Conservation (phyloP, 1,284 basidiomycete species). For the Coniferiporia weirii region DNA sequence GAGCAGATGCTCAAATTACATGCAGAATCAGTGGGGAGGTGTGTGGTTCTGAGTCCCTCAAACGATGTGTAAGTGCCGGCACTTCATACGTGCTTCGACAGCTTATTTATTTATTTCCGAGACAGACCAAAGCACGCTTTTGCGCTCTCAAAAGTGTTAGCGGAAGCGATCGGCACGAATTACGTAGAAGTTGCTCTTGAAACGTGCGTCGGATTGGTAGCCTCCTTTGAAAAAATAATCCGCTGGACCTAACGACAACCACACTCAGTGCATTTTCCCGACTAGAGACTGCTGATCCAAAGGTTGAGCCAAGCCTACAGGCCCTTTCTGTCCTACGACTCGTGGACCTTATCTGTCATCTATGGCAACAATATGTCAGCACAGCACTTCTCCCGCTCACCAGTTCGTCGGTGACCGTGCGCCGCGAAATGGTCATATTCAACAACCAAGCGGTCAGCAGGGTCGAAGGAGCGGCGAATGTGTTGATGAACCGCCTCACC, state of each 20-base stretch:
- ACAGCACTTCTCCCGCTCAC: conserved; percentile 90
- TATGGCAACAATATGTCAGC: conserved; percentile 96
- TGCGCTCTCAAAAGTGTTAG: conserved; percentile 79
- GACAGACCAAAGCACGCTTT: conserved; percentile 86
- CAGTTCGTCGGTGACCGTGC: conserved; percentile 77
- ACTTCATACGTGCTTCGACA: no score
- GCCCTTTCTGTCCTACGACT: conserved; percentile 62
- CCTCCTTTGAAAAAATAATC: background rate
- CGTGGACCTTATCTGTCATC: conserved; percentile 87
- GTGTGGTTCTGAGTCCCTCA: conserved; percentile 77
- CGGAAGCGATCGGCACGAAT: conserved; percentile 80
- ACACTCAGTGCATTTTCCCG: conserved; percentile 59
- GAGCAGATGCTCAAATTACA: conserved; percentile 95
- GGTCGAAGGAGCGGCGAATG: conserved; percentile 84
- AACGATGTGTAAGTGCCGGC: conserved; percentile 71
- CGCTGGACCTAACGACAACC: conserved; percentile 14
- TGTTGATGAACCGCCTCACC: conserved; percentile 75
- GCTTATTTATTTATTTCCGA: conserved; percentile 7
- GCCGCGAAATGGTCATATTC: conserved; percentile 92
- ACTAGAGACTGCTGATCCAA: conserved; percentile 71
- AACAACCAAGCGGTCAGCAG: conserved; percentile 87
- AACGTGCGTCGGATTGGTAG: conserved; percentile 51
- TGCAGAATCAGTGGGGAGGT: conserved; percentile 89
- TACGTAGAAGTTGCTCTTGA: conserved; percentile 92
- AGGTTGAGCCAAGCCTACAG: conserved; percentile 77